Conservation (phyloP, 768 basidiomycete genomes). For the Boletus speciosus region DNA sequence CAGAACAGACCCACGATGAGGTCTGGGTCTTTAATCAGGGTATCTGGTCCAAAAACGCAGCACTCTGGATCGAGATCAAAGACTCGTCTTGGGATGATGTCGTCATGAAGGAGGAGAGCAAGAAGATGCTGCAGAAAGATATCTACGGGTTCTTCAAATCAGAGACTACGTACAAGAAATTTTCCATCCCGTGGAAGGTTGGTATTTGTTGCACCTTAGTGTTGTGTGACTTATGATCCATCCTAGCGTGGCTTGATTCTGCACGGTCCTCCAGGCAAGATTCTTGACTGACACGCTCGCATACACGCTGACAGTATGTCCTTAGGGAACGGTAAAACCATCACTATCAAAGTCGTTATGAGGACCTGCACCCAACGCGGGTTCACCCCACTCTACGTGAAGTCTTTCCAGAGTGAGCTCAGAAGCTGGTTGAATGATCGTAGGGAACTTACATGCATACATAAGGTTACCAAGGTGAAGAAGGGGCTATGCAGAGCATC, state of each 20-base stretch:
- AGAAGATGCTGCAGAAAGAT: slow-evolving; percentile 66
- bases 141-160: slow-evolving; percentile 79
- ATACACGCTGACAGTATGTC: background rate
- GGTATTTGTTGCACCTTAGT: background rate
- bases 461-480: slow-evolving; percentile 58
- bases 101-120: slow-evolving; percentile 67
- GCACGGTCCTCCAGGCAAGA: slow-evolving; percentile 71
- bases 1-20: slow-evolving; percentile 57
- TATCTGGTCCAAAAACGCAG: slow-evolving; percentile 60
- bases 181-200: slow-evolving; percentile 84
- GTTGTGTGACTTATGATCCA: background rate
- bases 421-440: background rate
- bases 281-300: background rate
- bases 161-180: slow-evolving; percentile 65
- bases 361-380: slow-evolving; percentile 61
- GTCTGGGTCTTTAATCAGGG: slow-evolving; percentile 77
- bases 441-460: slow-evolving; percentile 7
- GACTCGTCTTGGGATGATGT: slow-evolving; percentile 73
- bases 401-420: slow-evolving; percentile 65
- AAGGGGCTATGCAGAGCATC: slow-evolving; percentile 60
- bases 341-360: slow-evolving; percentile 81
- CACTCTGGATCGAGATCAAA: slow-evolving; percentile 60
- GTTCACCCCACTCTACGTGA: slow-evolving; percentile 74
- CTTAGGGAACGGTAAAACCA: slow-evolving; percentile 79
- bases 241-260: slow-evolving; percentile 75